A percentile compares a stretch with the other conserved stretches of the same genome.
These are phyloP conservation scores for Podospora australis DNA, from an alignment of 495 filamentous ascomycete genomes.

Conservation along the genomic window DNA sequence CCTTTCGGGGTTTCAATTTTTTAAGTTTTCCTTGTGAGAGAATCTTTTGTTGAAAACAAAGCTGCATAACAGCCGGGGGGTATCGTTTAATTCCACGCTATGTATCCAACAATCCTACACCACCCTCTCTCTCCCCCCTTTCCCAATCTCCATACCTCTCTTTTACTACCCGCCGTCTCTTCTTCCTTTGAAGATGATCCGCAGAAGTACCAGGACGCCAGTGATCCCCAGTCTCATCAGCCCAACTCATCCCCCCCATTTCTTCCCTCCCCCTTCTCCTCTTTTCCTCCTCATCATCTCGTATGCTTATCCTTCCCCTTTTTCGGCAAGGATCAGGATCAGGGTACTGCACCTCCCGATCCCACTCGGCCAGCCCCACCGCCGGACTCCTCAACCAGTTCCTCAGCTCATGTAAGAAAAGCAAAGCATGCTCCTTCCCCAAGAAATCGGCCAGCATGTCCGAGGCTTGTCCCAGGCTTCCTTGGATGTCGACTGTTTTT, in stretches of 20 bases:
- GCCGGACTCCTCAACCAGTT: slow-evolving; percentile 79
- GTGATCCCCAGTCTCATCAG: not conserved
- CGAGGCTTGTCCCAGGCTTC: slow-evolving; percentile 68
- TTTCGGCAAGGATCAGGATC: not conserved
- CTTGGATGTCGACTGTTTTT: slow-evolving; percentile 81
- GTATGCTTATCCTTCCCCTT: not conserved
- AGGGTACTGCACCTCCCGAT: slow-evolving; percentile 71
- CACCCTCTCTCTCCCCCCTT: too few species aligned
- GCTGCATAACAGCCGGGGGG: too few species aligned
- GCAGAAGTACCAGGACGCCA: not conserved
- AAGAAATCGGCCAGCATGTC: slow-evolving; percentile 83
- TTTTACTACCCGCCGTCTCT: too few species aligned
- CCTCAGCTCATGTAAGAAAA: slow-evolving; percentile 81
- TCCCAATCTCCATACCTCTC: too few species aligned
- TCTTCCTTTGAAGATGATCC: too few species aligned
- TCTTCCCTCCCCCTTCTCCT: not conserved
- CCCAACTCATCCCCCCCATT: not conserved
- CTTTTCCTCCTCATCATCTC: not conserved
- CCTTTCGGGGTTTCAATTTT: too few species aligned
- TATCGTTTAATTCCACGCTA: too few species aligned
- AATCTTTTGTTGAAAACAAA: too few species aligned
- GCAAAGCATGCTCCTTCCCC: slow-evolving; percentile 64
- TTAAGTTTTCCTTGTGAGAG: too few species aligned
- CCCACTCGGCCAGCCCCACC: slow-evolving; percentile 64
- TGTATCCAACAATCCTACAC: too few species aligned